Percentiles rank a stretch among this genome's conserved stretches.
These are phyloP conservation scores for Leptosphaerulina australis DNA, from an alignment of 2,329 filamentous ascomycete genomes.

Conservation along the genomic window DNA sequence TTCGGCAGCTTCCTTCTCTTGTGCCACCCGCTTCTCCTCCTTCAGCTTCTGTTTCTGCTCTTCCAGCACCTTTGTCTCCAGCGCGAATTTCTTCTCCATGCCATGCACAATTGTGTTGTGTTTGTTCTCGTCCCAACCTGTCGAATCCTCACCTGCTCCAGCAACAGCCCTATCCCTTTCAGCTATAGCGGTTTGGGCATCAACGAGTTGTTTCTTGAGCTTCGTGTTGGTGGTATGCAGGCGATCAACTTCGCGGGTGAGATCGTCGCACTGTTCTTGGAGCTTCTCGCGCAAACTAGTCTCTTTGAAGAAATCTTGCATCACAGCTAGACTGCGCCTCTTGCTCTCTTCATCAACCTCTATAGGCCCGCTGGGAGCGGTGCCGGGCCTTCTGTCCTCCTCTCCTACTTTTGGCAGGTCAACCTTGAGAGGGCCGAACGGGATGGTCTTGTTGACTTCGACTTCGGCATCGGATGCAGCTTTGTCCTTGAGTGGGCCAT, in stretches of 20 bases:
- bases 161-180: conserved; percentile 43
- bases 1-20: conserved; percentile 42
- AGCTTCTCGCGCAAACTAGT: conserved; percentile 45
- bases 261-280: conserved; percentile 45
- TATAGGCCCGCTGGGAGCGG: conserved; percentile 39
- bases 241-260: conserved; percentile 40
- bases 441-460: conserved; percentile 34
- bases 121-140: conserved; percentile 25
- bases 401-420: conserved; percentile 41
- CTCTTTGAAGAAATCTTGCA: conserved; percentile 50
- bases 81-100: conserved; percentile 46
- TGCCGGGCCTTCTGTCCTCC: conserved; percentile 38
- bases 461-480: conserved; percentile 46
- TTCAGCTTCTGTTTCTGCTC: conserved; percentile 40
- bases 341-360: conserved; percentile 42
- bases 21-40: conserved; percentile 39
- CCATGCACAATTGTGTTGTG: conserved; percentile 39
- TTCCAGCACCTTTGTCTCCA: conserved; percentile 42
- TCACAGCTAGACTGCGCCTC: conserved; percentile 43
- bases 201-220: conserved; percentile 41
- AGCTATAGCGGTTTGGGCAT: conserved; percentile 38
- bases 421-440: conserved; percentile 36
- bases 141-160: conserved; percentile 19
- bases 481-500: conserved; percentile 41
- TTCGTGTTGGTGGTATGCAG: conserved; percentile 40